Percentiles rank a stretch among this genome's conserved stretches.
These are phyloP conservation scores for Mycena polygramma DNA, from an alignment of 768 basidiomycete genomes.

Conservation along the genomic window DNA sequence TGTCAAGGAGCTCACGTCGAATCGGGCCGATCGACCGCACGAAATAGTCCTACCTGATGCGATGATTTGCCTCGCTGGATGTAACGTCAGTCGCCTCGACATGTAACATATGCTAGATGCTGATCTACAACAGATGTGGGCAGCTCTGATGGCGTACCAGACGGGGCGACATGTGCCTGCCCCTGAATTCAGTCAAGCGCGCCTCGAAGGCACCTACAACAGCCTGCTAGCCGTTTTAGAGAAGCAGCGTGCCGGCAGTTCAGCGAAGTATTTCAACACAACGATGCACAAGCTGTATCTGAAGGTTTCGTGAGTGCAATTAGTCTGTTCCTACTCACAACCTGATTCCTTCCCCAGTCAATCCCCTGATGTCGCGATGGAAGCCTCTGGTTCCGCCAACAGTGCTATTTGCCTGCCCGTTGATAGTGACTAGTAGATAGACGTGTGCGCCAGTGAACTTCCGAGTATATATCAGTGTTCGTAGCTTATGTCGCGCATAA, in stretches of 20 bases:
- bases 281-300: constrained; percentile 18
- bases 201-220: constrained; percentile 5
- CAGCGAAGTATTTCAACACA: constrained; percentile 7
- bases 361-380: no score
- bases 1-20: neutral
- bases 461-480: no score
- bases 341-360: no score
- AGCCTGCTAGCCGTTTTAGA: neutral
- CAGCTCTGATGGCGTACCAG: neutral
- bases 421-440: no score
- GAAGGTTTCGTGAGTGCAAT: constrained; percentile 12
- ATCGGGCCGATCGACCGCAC: constrained; percentile 1
- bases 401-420: no score
- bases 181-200: neutral
- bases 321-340: no score
- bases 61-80: constrained; percentile 6
- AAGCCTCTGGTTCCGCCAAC: no score
- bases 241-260: neutral
- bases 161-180: neutral
- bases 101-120: neutral
- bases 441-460: no score
- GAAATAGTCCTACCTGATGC: constrained; percentile 16
- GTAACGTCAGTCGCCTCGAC: neutral
- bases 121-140: neutral
- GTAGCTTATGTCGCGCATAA: no score